These are phyloP conservation scores for Amphibolis antarctica DNA, from an alignment of 106 monocot genomes.

Conservation along the genomic window DNA sequence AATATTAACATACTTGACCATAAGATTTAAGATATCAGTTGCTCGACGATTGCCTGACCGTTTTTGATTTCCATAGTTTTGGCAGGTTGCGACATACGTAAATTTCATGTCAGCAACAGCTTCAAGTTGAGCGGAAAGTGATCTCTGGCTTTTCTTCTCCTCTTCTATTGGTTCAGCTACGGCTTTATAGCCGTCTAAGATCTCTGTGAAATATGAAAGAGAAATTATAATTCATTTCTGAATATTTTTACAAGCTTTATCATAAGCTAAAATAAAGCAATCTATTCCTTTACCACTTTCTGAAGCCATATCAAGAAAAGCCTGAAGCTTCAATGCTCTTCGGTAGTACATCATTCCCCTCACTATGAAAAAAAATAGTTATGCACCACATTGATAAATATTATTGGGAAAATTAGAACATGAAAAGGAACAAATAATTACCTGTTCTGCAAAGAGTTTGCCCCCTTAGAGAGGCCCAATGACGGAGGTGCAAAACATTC, in stretches of 20 bases:
- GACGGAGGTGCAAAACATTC: conserved; percentile 95
- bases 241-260: no score
- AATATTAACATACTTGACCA: conserved; percentile 81
- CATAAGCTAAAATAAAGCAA: no score
- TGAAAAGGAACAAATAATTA: conserved; percentile 8
- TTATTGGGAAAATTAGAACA: background rate
- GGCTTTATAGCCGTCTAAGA: conserved; percentile 93
- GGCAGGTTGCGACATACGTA: conserved; percentile 92
- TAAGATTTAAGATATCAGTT: conserved; percentile 93
- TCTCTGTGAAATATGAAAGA: conserved; percentile 41
- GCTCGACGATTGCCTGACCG: conserved; percentile 92
- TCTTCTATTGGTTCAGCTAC: conserved; percentile 75
- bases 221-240: background rate
- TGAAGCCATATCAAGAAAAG: conserved; percentile 99
- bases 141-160: conserved; percentile 84
- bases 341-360: conserved; percentile 99
- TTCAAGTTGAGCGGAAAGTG: conserved; percentile 81
- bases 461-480: conserved; percentile 92
- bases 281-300: conserved; percentile 52
- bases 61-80: conserved; percentile 95
- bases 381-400: background rate
- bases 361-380: conserved; percentile 36
- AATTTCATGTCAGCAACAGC: conserved; percentile 99
- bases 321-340: conserved; percentile 89
- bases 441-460: conserved; percentile 98